These are phyloP conservation scores for Xylaria arbuscula DNA, from an alignment of 2,329 filamentous ascomycete genomes.

Conservation along the genomic window DNA sequence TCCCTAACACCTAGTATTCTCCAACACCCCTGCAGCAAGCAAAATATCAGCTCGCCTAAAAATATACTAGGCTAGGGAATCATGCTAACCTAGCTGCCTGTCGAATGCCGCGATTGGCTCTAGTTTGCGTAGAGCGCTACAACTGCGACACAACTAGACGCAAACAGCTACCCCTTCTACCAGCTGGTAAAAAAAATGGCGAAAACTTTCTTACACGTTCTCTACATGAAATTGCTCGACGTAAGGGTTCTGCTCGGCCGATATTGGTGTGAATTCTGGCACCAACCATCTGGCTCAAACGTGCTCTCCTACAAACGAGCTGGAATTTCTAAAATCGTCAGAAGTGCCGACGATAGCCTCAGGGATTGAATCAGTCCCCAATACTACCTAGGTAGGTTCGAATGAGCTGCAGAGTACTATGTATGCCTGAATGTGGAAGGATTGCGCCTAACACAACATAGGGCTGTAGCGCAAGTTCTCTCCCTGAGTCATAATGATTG, in stretches of 20 bases:
- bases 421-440: neutral
- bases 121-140: neutral
- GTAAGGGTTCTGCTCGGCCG: neutral
- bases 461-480: neutral
- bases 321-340: neutral
- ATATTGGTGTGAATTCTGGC: neutral
- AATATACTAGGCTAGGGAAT: neutral
- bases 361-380: neutral
- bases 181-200: neutral
- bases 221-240: neutral
- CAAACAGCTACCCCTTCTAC: neutral
- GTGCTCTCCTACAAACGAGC: neutral
- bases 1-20: neutral
- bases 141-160: neutral
- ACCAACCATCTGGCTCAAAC: slow-evolving; percentile 4
- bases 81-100: neutral
- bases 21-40: neutral
- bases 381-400: neutral
- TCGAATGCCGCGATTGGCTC: neutral
- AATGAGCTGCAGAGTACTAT: neutral
- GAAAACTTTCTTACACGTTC: neutral
- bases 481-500: slow-evolving; percentile 7
- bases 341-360: neutral
- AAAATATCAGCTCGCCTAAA: neutral
- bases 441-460: no score